Conservation (phyloP, 2,329 filamentous ascomycete species). For the Herpotrichia juniperi region DNA sequence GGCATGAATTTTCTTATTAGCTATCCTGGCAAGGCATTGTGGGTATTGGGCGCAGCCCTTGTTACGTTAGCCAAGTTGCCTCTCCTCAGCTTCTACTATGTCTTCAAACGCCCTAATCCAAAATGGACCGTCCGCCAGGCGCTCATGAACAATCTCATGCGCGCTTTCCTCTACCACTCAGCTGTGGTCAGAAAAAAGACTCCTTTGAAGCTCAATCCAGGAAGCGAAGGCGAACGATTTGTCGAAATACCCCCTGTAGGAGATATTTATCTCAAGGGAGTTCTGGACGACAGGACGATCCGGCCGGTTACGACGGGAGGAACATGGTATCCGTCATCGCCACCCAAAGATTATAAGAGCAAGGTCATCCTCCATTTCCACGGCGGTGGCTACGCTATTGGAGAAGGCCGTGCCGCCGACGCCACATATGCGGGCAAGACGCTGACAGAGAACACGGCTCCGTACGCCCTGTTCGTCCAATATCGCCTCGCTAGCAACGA, state of each 20-base stretch:
- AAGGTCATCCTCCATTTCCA: constrained; percentile 51
- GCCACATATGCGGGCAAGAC: constrained; percentile 9
- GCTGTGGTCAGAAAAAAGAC: constrained; percentile 8
- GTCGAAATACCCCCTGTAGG: constrained; percentile 6
- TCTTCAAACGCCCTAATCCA: constrained; percentile 6
- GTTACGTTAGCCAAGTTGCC: constrained; percentile 6
- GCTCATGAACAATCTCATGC: constrained; percentile 11
- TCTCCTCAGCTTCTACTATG: constrained; percentile 9
- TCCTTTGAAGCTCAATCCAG: constrained; percentile 5
- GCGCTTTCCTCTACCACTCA: constrained; percentile 10
- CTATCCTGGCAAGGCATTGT: constrained; percentile 7
- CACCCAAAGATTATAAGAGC: constrained; percentile 5
- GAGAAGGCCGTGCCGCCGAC: constrained; percentile 33
- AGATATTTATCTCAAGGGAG: constrained; percentile 7
- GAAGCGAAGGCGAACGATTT: constrained; percentile 11
- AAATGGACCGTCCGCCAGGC: constrained; percentile 11
- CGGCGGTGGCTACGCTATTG: constrained; percentile 50
- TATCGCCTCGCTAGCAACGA: constrained; percentile 50
- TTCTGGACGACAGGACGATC: constrained; percentile 9
- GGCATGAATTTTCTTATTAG: constrained; percentile 7
- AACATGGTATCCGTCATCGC: constrained; percentile 7
- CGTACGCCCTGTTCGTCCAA: constrained; percentile 42
- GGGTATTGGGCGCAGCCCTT: constrained; percentile 6
- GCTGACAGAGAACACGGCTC: constrained; percentile 34
- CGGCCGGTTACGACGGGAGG: constrained; percentile 7